Base-by-base conservation (phyloP, 345 rosid genomes). In the Aegle marmelos region DNA sequence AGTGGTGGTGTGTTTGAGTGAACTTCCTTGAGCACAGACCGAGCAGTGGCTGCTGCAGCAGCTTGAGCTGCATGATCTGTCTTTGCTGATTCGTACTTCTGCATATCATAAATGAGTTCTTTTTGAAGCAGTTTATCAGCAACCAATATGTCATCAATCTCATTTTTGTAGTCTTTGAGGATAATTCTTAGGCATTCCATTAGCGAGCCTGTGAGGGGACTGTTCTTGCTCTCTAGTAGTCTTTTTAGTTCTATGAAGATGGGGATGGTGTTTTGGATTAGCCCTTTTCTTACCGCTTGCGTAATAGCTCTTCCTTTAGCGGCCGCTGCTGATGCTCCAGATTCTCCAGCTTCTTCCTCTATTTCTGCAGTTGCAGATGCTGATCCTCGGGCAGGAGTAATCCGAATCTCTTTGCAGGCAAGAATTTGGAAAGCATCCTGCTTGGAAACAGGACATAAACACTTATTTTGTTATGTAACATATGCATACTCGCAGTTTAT, bases 121-220 rank as follows among this genome's bases (percentile, higher is more conserved):
- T 89, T 94, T 87, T 89, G 98, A 24, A 96, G 97, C 86, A 94
- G 97, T 83, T 87, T 90, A 76, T 95, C 98, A 0, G 99, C 98
- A n/a, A 93, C 87, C 68, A 93, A 73, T 79, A 95, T 94, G 69
- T 95, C 99, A 50, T 93, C 98, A 28, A 95, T 92, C 91, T 93
- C 99, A 39, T 85, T 94, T 81, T 91, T 95, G 88, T 92, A 95
- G 86, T 95, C 99, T 84, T 93, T 93, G 81, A 95, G 94, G 61
- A 93, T 91, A 74, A 86, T 82, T 28, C 97, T 88, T 61, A 95
- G 92, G 76, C 99, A 95, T 74, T 92, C 99, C 97, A 92, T 93
- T 75, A 95, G 97, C 24, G 94, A 89, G 37, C 99, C 99, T 4
- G 87, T 90, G 74, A 95, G 95, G 45, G 95, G 91, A 82, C 97